These are phyloP conservation scores for Trypanosoma vivax DNA, from an alignment of 208 protist species.

Conservation along the genomic window DNA sequence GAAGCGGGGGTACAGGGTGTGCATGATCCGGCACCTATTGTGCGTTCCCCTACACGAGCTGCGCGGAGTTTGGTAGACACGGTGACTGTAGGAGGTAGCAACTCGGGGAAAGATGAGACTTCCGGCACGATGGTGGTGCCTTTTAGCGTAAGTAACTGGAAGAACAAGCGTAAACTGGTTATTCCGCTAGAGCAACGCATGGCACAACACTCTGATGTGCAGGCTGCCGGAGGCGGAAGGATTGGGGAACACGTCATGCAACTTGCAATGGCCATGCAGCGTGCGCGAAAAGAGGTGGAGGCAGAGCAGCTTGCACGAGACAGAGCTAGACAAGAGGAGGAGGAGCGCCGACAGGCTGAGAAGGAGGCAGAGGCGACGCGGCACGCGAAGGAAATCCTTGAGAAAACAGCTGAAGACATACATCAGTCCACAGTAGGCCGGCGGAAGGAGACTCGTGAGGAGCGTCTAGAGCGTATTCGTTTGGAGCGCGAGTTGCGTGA, in stretches of 20 bases:
- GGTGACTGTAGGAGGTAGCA: background rate
- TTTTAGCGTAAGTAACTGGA: conserved; percentile 69
- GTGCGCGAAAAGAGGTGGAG: conserved; percentile 43
- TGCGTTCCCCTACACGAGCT: conserved; percentile 59
- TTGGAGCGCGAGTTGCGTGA: conserved; percentile 70
- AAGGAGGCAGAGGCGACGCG: conserved; percentile 50
- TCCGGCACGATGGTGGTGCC: conserved; percentile 30
- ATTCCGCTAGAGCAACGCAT: conserved; percentile 72
- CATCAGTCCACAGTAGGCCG: conserved; percentile 14
- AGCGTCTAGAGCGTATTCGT: conserved; percentile 59
- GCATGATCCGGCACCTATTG: conserved; percentile 44
- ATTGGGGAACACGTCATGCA: conserved; percentile 58
- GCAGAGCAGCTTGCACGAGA: conserved; percentile 43
- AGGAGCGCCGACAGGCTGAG: conserved; percentile 57
- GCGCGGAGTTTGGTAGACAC: conserved; percentile 21
- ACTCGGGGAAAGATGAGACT: background rate
- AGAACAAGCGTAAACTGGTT: conserved; percentile 76
- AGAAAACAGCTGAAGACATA: conserved; percentile 41
- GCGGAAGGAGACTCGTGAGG: conserved; percentile 53
- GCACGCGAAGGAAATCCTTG: conserved; percentile 52
- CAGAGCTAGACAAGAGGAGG: conserved; percentile 35
- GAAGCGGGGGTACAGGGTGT: conserved; percentile 1
- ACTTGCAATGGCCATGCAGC: conserved; percentile 60
- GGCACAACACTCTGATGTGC: conserved; percentile 42
- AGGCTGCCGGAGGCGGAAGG: conserved; percentile 6